Evolutionary conservation across 1,139 yeast genomes (phyloP), one percentile per base, ranked within the genome.

Genomic region (Suhomyces panamericanus): DNA sequence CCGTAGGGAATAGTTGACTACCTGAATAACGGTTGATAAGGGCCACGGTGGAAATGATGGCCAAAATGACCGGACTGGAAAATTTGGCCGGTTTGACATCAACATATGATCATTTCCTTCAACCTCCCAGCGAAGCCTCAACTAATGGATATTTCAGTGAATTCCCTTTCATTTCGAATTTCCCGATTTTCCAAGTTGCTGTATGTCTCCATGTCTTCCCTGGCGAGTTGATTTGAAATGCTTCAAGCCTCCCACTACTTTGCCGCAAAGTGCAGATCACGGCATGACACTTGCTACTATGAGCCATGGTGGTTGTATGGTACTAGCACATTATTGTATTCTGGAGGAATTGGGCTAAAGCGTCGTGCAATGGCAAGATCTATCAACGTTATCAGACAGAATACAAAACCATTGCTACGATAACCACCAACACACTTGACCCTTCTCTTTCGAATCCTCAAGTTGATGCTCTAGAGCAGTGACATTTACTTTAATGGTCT

Each of bases 291-390:
- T 2, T 2, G n/a, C 29, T 26, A 12, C n/a, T 34, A 34, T 34
- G 36, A 34, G 36, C 36, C 29, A 22, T 34, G 35, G 27, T 32
- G 20, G 36, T 34, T 34, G 36, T 27, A 22, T 12, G 13, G 36
- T 22, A 34, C 36, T 24, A 6, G 36, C 24, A 34, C 17, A 26
- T 13, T 16, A n/a, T 8, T 26, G 28, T n/a, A 13, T 22, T 4
- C 8, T 8, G 20, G 6, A 24, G n/a, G 15, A 24, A 32, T 8
- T 8, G 9, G 15, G 5, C 29, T 24, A 24, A 13, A 6, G 9
- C 6, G 36, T 34, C 36, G 36, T 34, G 36, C 17, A 14, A 8
- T 10, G 28, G n/a, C 36, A 27, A 34, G 29, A 26, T 26, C 29
- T 12, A 26, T 26, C 29, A 10, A 26, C 29, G 29, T 26, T 26